A percentile compares a stretch with the other conserved stretches of the same genome.
These are phyloP conservation scores for Odonthalia washingtoniensis DNA, from an alignment of 31 red algal species.

Conservation along the genomic window DNA sequence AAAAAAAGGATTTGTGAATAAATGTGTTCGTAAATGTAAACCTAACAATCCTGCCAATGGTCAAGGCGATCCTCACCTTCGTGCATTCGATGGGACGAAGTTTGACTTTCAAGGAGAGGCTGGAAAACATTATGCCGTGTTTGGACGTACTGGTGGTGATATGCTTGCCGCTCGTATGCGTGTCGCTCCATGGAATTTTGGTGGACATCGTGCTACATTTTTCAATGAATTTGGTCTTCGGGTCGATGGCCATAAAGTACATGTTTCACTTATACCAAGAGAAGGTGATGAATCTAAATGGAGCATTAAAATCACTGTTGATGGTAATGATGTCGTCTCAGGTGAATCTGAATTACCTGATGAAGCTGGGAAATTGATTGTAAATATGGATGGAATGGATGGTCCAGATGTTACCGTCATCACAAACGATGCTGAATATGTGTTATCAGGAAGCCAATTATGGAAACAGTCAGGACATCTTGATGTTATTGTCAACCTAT, in stretches of 20 bases:
- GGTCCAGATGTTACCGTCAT: background rate
- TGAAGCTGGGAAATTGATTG: too few species aligned
- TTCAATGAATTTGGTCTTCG: background rate
- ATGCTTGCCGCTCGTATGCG: background rate
- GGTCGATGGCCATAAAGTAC: too few species aligned
- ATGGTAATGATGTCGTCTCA: too few species aligned
- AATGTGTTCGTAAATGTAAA: too few species aligned
- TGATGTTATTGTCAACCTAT: conserved; percentile 19
- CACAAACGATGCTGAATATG: conserved; percentile 11
- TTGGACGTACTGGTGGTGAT: background rate
- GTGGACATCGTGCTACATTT: background rate
- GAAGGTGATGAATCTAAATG: too few species aligned
- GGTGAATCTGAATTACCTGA: too few species aligned
- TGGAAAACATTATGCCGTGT: background rate
- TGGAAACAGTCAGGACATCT: conserved; percentile 10
- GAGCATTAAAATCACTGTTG: too few species aligned
- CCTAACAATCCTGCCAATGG: too few species aligned
- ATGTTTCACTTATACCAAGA: too few species aligned
- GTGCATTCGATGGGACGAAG: background rate
- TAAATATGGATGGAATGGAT: too few species aligned
- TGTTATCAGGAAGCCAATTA: background rate
- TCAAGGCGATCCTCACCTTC: background rate
- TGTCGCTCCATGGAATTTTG: background rate
- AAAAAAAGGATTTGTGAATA: too few species aligned
- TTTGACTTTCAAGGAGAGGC: background rate